These are phyloP conservation scores for Diospyros lotus DNA, from an alignment of 148 eudicot species.

Conservation along the genomic window DNA sequence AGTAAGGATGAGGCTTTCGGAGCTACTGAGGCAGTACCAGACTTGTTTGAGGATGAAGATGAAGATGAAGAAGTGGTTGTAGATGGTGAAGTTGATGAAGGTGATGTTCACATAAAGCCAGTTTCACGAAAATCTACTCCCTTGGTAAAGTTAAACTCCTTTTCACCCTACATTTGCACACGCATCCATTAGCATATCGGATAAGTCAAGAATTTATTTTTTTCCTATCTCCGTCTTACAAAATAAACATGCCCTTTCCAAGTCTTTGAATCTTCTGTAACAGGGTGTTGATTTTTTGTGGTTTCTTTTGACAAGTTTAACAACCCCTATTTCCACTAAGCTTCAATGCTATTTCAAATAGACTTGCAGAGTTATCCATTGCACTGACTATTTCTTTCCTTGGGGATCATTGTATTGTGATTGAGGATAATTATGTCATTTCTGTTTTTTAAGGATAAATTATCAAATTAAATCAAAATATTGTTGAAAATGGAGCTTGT, in stretches of 20 bases:
- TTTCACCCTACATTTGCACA: not conserved
- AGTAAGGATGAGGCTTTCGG: constrained; percentile 53
- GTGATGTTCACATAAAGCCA: constrained; percentile 96
- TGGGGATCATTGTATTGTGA: not conserved
- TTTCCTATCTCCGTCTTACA: not conserved
- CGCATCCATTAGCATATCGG: not conserved
- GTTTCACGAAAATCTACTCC: constrained; percentile 54
- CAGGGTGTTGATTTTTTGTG: not conserved
- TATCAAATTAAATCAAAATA: not conserved
- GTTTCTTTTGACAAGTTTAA: not conserved
- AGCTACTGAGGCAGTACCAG: constrained; percentile 47
- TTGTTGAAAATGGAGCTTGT: not conserved
- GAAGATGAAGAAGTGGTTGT: constrained; percentile 97
- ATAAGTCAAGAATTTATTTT: not conserved
- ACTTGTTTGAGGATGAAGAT: constrained; percentile 70
- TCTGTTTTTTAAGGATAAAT: not conserved
- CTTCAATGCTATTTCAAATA: not conserved
- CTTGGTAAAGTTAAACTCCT: constrained; percentile 42
- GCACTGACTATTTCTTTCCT: not conserved
- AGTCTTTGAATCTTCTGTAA: not conserved
- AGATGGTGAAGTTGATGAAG: constrained; percentile 99
- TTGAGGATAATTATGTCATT: not conserved
- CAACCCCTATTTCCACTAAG: not conserved
- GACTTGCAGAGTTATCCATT: not conserved
- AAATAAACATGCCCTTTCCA: not conserved